These are phyloP conservation scores for Aspergillus cristatus DNA, from an alignment of 495 filamentous ascomycete species.

Conservation along the genomic window DNA sequence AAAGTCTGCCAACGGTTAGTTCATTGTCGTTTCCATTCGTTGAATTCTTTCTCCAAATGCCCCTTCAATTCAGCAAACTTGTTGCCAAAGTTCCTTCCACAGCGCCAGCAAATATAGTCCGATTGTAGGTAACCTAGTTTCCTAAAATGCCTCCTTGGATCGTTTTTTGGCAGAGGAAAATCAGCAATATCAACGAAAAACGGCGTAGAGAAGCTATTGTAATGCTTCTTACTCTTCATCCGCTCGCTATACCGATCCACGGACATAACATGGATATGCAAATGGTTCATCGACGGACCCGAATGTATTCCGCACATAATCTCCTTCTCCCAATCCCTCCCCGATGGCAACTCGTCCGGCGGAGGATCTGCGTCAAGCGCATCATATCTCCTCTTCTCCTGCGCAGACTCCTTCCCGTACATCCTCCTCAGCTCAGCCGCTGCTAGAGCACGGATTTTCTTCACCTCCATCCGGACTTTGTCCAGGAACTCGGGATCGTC, in stretches of 20 bases:
- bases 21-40: conserved; percentile 67
- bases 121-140: conserved; percentile 46
- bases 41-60: conserved; percentile 75
- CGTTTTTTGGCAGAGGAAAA: conserved; percentile 61
- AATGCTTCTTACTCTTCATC: conserved; percentile 78
- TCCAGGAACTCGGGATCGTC: conserved; percentile 60
- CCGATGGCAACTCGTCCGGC: conserved; percentile 47
- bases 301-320: conserved; percentile 75
- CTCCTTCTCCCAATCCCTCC: conserved; percentile 71
- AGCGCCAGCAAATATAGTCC: conserved; percentile 79
- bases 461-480: conserved; percentile 50
- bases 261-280: conserved; percentile 84
- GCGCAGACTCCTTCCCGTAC: conserved; percentile 53
- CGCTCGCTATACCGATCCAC: conserved; percentile 60
- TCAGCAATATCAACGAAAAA: conserved; percentile 79
- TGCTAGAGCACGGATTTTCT: conserved; percentile 52
- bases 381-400: conserved; percentile 47
- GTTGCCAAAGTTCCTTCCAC: conserved; percentile 63
- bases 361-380: conserved; percentile 41
- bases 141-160: conserved; percentile 47
- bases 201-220: conserved; percentile 81
- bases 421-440: conserved; percentile 67
- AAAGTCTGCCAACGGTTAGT: neutral
- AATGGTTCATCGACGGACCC: conserved; percentile 81
- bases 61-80: conserved; percentile 63